Base-by-base conservation (phyloP, 2,329 filamentous ascomycete genomes). In the Fonsecaea multimorphosa region DNA sequence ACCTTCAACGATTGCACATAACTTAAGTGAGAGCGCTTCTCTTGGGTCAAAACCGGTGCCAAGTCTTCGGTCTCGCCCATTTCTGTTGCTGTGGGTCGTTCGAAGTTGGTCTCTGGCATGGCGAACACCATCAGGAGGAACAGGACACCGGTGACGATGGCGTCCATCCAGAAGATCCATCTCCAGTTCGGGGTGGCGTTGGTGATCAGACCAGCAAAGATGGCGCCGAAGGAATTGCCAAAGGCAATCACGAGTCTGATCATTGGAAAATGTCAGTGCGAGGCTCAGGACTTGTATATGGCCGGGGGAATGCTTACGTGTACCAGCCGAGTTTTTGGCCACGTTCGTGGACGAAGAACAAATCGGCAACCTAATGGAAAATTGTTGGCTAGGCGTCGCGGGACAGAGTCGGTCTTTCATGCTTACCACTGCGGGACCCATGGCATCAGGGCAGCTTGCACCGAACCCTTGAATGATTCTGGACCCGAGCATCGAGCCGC, bases 281-380 rank as follows among this genome's bases (percentile, higher is more conserved):
- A n/a, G n/a, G n/a, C n/a, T n/a, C n/a, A n/a, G n/a, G n/a, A n/a
- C n/a, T n/a, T n/a, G n/a, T n/a, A n/a, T n/a, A n/a, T n/a, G n/a
- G n/a, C n/a, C n/a, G n/a, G n/a, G n/a, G n/a, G n/a, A n/a, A n/a
- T n/a, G n/a, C n/a, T n/a, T n/a, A n/a, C n/a, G n/a, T n/a, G n/a
- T n/a, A n/a, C n/a, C n/a, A n/a, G n/a, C n/a, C n/a, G n/a, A n/a
- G n/a, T n/a, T n/a, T n/a, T n/a, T n/a, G n/a, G n/a, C n/a, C n/a
- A n/a, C n/a, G n/a, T 58, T 89, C 85, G 71, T 88, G 85, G 6
- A 89, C 77, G 74, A 89, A 89, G n/a, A n/a, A n/a, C n/a, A n/a
- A n/a, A n/a, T n/a, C n/a, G n/a, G n/a, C n/a, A n/a, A n/a, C n/a
- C n/a, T n/a, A n/a, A n/a, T n/a, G n/a, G n/a, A n/a, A n/a, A n/a